Base-by-base conservation (phyloP, 1,139 yeast species). In the Taphrina deformans region DNA sequence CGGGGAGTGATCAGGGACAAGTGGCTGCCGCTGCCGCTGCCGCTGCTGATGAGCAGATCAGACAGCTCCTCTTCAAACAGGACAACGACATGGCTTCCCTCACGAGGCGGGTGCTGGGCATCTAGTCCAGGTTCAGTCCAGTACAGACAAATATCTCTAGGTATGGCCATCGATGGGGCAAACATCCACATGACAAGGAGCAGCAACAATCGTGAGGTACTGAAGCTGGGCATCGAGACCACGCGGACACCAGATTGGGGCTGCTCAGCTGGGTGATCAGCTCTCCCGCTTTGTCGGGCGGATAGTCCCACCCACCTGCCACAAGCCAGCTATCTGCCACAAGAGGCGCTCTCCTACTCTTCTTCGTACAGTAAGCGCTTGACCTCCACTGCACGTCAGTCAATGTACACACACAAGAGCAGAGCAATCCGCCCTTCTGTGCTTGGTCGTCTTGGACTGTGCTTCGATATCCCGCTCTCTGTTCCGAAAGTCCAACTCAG, bases 11-110 rank as follows among this genome's bases (percentile, higher is more conserved):
- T 10, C 27, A 21, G n/a, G 48, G 4, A n/a, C 18, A 9, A 1
- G 45, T 10, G 10, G 45, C 45, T n/a, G 51, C 46, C n/a, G n/a
- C 46, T 16, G 18, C 50, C n/a, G 50, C 50, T 6, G 52, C 31
- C 12, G 44, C 27, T 6, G 14, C 44, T 16, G 55, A 51, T 23
- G 29, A 51, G 33, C 40, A 51, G 35, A 31, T 51, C 27, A 31
- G 33, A 3, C 33, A 24, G 29, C 44, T 51, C 27, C 33, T 51
- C 18, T 33, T 51, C 1, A n/a, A 44, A 23, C 55, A 51, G 26
- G 16, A 12, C 44, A 29, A 51, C 55, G 55, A 51, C 23, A 51
- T 51, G 55, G 44, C 55, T 14, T 51, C 55, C 10, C 44, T 51
- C 16, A 51, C 55, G 10, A 29, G 55, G 29, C 29, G 55, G 31